Conservation (phyloP, 768 basidiomycete species). For the Trametes sanguinea region DNA sequence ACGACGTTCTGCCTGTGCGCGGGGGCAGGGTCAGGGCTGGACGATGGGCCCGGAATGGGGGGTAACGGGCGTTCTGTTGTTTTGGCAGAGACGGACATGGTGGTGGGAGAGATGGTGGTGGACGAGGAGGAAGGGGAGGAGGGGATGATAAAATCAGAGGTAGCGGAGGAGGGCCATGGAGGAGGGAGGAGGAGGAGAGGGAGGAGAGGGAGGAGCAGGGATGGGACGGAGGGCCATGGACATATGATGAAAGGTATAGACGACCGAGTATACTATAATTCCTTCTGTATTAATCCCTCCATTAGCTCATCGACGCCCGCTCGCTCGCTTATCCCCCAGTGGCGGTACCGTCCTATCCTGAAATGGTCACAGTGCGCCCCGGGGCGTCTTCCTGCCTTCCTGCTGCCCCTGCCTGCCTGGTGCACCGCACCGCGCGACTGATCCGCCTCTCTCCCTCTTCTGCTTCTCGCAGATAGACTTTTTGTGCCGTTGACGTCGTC, state of each 20-base stretch:
- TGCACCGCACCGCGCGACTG: neutral
- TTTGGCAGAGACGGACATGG: slow-evolving; percentile 20
- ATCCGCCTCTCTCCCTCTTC: neutral
- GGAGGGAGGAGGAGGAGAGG: neutral
- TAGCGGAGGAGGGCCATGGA: neutral
- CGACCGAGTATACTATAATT: neutral
- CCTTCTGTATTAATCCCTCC: neutral
- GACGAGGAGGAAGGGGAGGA: slow-evolving; percentile 3
- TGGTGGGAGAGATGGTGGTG: neutral
- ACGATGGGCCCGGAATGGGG: slow-evolving; percentile 16
- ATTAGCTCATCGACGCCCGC: neutral
- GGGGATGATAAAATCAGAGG: neutral
- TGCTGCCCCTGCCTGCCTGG: neutral
- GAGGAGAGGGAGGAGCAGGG: too few species aligned
- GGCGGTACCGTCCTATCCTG: slow-evolving; percentile 13
- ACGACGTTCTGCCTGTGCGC: neutral
- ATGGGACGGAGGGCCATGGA: too few species aligned
- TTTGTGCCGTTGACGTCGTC: neutral
- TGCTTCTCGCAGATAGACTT: neutral
- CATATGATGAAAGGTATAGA: slow-evolving; percentile 7
- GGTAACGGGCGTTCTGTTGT: slow-evolving; percentile 25
- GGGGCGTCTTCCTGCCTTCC: neutral
- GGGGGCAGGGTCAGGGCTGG: slow-evolving; percentile 1
- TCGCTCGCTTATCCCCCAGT: slow-evolving; percentile 1
- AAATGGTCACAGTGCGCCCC: neutral